Evolutionary conservation across 176 grass and related monocot species (phyloP), one percentile per base, ranked within the genome.

Genomic region (Paspalum vaginatum): DNA sequence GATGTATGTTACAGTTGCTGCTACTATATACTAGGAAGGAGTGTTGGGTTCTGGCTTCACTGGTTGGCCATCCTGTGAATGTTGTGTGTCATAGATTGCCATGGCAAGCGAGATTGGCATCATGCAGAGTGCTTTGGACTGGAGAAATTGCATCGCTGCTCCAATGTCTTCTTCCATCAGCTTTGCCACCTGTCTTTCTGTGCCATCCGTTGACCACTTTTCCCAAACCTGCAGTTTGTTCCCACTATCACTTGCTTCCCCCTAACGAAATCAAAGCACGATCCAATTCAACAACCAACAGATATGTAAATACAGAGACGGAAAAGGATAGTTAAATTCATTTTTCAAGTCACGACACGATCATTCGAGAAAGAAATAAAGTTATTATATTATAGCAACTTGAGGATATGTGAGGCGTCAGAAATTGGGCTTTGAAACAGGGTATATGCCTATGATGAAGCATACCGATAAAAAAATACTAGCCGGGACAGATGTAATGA

Each of bases 81-180:
- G 83, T 83, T 94, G 88, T 48, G 93, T 90, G 62, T 93, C 97
- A 55, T 99, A 99, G 74, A 99, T 99, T 40, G 97, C 97, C 93
- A 95, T 93, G 26, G 97, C 97, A 0, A 99, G 97, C 1, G 97
- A 99, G 65, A 99, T 86, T 55, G 97, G 93, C 97, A 99, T 99
- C 90, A 99, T 99, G 82, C 97, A 99, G 32, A 99, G 88, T 32
- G 97, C 93, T 78, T 95, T 99, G 75, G 97, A 99, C 84, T 99
- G 97, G 58, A 99, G 88, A 77, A 99, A 96, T 84, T 99, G 97
- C 97, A 99, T 99, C 3, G 97, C 93, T 20, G 93, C 71, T 65
- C 93, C 93, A 20, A 96, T 96, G 78, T 96, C 90, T 44, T 99
- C 97, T 61, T 99, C 91, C 97, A 99, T 93, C 60, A 99, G 76